Evolutionary conservation across 257 asterid species (phyloP), one percentile per base, ranked within the genome.

Genomic region (Solanum virginianum): DNA sequence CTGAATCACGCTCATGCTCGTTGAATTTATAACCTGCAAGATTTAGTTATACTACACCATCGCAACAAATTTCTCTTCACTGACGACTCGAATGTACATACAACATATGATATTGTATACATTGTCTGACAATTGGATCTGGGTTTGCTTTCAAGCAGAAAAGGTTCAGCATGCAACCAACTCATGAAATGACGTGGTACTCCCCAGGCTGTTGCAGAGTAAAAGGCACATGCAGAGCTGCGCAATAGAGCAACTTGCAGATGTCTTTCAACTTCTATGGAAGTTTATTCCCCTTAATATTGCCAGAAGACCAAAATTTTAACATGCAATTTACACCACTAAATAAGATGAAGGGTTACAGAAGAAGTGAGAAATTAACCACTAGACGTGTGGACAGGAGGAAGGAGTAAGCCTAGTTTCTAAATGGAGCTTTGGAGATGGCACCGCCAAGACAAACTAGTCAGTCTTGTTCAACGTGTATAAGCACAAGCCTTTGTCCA

Each of bases 11-110:
- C 32, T 93, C 97, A 77, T 88, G 92, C 88, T 92, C 93, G 24
- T 92, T 93, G 32, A 93, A 88, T 69, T 77, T 87, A 85, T 92
- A 93, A 88, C 94, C 95, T 93, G 97, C 93, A 92, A 92, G 85
- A 91, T 90, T 87, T 83, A 89, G 87, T 90, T 91, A 60, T 87
- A 89, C 92, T 17, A 53, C 85, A 82, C 47, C 85, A 9, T 10
- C 57, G 63, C n/a, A 69, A 72, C 55, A 72, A 20, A 69, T 69
- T 71, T 71, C 80, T 18, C 29, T 71, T 20, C 80, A 69, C 53
- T 16, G 51, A 29, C 74, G 22, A 66, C 74, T 66, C 11, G 13
- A 36, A 69, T 39, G 24, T 39, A 39, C 79, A 39, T 4, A 16
- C 47, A 68, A 68, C 43, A 68, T 36, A 51, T 5, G 80, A 70